Evolutionary conservation across 768 basidiomycete species (phyloP).

Genomic region (Podaxis pistillaris): DNA sequence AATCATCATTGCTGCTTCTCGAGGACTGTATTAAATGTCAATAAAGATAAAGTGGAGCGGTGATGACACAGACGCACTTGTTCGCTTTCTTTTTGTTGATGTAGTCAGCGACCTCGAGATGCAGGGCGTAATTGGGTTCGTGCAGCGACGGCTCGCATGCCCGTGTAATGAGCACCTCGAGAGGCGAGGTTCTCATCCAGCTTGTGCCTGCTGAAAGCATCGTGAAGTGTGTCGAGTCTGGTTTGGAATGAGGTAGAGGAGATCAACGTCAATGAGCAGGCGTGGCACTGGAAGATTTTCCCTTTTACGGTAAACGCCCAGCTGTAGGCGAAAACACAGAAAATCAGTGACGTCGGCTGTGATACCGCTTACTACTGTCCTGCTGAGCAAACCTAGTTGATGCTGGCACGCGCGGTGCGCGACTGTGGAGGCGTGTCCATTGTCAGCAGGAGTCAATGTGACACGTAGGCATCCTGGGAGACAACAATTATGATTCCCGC

Average conservation of each 20-base stretch:
- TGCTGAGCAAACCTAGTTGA: no score
- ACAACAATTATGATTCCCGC: no score
- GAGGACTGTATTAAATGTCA: conserved; percentile 51
- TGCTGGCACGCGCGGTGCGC: no score
- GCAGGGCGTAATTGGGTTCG: conserved; percentile 89
- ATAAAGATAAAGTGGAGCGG: background rate
- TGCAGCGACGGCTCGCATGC: conserved; percentile 84
- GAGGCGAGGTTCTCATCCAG: conserved; percentile 57
- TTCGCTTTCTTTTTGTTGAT: conserved; percentile 97
- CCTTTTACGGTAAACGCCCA: conserved; percentile 5
- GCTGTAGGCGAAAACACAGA: background rate
- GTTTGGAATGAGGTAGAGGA: background rate
- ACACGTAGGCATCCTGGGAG: no score
- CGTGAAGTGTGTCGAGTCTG: background rate
- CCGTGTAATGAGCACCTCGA: conserved; percentile 72
- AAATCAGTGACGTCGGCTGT: no score
- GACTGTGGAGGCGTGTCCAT: no score
- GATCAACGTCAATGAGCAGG: background rate
- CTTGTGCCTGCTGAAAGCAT: conserved; percentile 37
- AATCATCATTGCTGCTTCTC: conserved; percentile 86
- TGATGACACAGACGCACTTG: conserved; percentile 51
- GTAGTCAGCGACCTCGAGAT: conserved; percentile 92
- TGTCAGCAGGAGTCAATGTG: no score
- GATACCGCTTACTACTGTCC: no score
- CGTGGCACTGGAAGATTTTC: conserved; percentile 4